A percentile compares a stretch with the other conserved stretches of the same genome.
These are phyloP conservation scores for Eimeria acervulina DNA, from an alignment of 169 alveolate genomes.

Conservation along the genomic window DNA sequence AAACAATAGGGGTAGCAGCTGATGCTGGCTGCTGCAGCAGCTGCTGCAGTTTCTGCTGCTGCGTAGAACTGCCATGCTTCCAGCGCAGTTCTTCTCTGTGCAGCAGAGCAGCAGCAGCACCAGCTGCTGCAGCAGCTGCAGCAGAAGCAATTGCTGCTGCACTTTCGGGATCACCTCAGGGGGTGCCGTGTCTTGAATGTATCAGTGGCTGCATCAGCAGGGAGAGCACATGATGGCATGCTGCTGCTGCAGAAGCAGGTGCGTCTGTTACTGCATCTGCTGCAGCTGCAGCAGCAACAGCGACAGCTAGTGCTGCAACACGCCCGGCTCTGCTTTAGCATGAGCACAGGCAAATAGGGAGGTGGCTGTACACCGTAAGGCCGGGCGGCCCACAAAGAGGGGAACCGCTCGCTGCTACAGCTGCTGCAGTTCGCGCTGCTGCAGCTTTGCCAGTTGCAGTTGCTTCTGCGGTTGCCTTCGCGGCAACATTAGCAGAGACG, in stretches of 20 bases:
- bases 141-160: slow-evolving; percentile 26
- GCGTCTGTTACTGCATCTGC: too few species aligned
- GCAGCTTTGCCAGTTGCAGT: neutral
- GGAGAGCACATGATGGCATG: neutral
- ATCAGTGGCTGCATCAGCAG: neutral
- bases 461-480: slow-evolving; percentile 19
- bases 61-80: neutral
- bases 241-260: neutral
- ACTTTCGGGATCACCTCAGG: neutral
- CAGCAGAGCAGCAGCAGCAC: slow-evolving; percentile 26
- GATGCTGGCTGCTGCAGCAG: neutral
- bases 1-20: slow-evolving; percentile 7
- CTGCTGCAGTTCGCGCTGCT: neutral
- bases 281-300: slow-evolving; percentile 40
- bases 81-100: neutral
- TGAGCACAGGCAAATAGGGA: neutral
- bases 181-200: neutral
- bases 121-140: neutral
- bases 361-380: neutral
- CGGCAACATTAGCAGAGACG: neutral
- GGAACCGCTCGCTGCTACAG: slow-evolving; percentile 4
- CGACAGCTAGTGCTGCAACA: slow-evolving; percentile 16
- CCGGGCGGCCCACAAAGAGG: slow-evolving; percentile 34
- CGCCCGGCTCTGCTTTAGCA: neutral
- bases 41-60: neutral